Evolutionary conservation across 192 early-diverging fungal genomes (phyloP), one percentile per base, ranked within the genome.

Genomic region (Umbelopsis isabellina): DNA sequence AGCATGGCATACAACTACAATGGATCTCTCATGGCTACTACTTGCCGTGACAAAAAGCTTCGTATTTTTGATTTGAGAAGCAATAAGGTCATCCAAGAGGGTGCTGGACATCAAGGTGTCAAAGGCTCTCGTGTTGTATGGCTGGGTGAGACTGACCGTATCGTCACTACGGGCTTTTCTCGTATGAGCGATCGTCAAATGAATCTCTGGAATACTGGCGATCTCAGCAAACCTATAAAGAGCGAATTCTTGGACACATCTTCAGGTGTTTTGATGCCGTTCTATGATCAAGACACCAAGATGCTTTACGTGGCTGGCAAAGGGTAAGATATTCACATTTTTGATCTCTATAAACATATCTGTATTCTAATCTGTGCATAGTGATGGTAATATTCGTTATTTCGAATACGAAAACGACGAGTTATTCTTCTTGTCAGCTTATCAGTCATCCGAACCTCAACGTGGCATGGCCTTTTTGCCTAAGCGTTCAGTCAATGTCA

Each of bases 371-470:
- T 12, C 8, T 35, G 2, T n/a, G 46, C 49, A 7, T 46, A 93
- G 97, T 72, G 97, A 99, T 83, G 97, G 95, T 46, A 99, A 96
- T 82, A 98, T 99, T 78, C 91, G 97, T 33, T 98, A 98, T 86
- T 99, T 92, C 78, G 98, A 99, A 85, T 97, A 92, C 77, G 92
- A 92, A 67, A 94, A 98, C 74, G 97, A 98, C 72, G 94, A 94
- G 53, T 75, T 99, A 75, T 91, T 88, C 84, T 83, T 79, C 50
- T 79, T 99, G 37, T 92, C 95, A 41, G 93, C 97, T 78, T 97
- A 90, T 83, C 88, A 95, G 72, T 95, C 95, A 30, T 73, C 86
- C 7, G 95, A 96, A 45, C 95, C 96, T 58, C 95, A 96, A 77
- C 93, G 98, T 73, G 98, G 98, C 23, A 84, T 99, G 72, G 89